phyloP scores from a whole-genome alignment of 257 asterid genomes.

The Hygrophila difformis region DNA sequence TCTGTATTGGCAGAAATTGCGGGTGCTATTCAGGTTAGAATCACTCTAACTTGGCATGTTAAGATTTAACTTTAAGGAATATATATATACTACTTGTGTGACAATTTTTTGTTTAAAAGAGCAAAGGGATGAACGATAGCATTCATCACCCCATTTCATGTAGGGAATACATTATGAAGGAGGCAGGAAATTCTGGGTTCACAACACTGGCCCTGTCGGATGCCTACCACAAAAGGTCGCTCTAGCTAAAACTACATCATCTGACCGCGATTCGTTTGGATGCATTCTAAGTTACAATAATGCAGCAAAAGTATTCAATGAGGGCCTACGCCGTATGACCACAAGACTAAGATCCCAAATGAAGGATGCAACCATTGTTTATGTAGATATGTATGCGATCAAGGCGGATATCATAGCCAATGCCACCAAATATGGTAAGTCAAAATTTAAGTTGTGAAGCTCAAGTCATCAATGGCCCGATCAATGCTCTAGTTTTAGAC shows the following conservation, averaged over 20 bases:
- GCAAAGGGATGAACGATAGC: too few species aligned
- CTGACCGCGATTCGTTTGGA: constrained; percentile 49
- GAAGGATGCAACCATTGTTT: constrained; percentile 61
- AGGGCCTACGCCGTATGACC: constrained; percentile 43
- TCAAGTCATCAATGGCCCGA: background rate
- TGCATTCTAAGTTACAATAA: constrained; percentile 55
- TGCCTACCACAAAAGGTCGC: constrained; percentile 75
- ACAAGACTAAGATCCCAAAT: constrained; percentile 39
- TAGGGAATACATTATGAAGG: constrained; percentile 59
- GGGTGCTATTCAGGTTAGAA: constrained; percentile 53
- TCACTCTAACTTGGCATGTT: too few species aligned
- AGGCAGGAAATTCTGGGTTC: constrained; percentile 86
- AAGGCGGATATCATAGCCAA: constrained; percentile 71
- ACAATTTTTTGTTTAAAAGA: too few species aligned
- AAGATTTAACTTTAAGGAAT: too few species aligned
- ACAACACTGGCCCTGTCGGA: constrained; percentile 89
- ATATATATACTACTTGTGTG: too few species aligned
- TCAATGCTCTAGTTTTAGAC: too few species aligned
- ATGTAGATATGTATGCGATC: constrained; percentile 71
- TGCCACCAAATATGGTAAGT: constrained; percentile 48
- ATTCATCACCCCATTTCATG: constrained; percentile 14
- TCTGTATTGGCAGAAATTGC: constrained; percentile 51
- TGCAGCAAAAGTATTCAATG: constrained; percentile 62
- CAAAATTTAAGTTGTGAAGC: too few species aligned
- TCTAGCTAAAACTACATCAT: constrained; percentile 25